Evolutionary conservation across 2,329 filamentous ascomycete species (phyloP).

Genomic region (Nothopassalora personata): DNA sequence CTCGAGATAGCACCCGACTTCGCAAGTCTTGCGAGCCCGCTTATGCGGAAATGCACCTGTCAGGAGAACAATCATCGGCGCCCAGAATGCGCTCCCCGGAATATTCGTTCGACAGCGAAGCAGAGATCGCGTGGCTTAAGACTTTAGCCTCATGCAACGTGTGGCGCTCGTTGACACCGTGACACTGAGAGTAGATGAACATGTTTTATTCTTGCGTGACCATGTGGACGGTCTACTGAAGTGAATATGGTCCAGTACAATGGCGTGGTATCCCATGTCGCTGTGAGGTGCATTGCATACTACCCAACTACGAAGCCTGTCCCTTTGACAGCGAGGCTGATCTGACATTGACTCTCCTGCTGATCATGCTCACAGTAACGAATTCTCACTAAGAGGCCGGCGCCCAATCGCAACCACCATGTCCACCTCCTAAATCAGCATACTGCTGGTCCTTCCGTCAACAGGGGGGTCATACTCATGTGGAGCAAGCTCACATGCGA

Average conservation of each 20-base stretch:
- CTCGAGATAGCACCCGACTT: background rate
- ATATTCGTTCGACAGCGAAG: background rate
- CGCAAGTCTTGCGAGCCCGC: background rate
- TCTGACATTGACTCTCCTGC: background rate
- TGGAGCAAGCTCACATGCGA: conserved; percentile 48
- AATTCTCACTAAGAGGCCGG: background rate
- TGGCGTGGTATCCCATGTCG: background rate
- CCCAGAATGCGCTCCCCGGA: background rate
- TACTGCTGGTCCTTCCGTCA: conserved; percentile 39
- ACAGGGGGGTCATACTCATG: conserved; percentile 46
- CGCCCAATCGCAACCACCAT: conserved; percentile 27
- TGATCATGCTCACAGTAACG: too few species aligned
- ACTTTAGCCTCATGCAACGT: background rate
- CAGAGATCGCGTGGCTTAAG: background rate
- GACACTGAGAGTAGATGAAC: background rate
- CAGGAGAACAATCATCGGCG: background rate
- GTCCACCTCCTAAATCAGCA: conserved; percentile 36
- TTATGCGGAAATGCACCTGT: background rate
- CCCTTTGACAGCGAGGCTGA: background rate
- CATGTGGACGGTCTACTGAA: background rate
- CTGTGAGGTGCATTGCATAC: too few species aligned
- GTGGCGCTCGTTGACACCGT: background rate
- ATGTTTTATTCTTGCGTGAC: background rate
- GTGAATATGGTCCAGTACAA: background rate
- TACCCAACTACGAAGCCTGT: background rate